Conservation (phyloP, 2,329 filamentous ascomycete species). For the Colletotrichum sp. region DNA sequence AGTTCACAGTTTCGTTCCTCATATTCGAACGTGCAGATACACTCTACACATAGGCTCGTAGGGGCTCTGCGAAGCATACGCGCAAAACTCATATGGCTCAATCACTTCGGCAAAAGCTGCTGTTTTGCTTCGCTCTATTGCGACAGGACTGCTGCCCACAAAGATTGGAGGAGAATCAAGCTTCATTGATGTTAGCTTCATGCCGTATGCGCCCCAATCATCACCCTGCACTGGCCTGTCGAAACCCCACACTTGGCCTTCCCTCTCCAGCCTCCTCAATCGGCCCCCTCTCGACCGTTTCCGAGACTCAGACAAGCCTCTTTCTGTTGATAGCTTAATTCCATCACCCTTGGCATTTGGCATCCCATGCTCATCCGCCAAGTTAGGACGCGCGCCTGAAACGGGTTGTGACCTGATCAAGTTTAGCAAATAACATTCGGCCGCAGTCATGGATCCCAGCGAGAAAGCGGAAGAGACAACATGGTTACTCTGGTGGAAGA, state of each 20-base stretch:
- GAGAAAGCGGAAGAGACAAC: neutral
- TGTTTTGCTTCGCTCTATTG: neutral
- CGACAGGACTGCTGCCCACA: conserved; percentile 1
- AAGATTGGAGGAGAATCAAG: conserved; percentile 3
- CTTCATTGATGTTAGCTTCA: neutral
- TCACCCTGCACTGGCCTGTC: neutral
- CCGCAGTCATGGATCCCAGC: neutral
- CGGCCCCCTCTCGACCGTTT: neutral
- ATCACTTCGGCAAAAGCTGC: neutral
- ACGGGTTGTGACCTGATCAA: conserved; percentile 12
- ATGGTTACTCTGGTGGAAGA: neutral
- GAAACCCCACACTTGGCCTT: neutral
- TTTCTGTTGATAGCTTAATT: neutral
- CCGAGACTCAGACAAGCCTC: neutral
- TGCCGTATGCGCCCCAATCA: conserved; percentile 16
- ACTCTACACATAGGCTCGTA: neutral
- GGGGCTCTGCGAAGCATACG: neutral
- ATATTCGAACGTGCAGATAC: neutral
- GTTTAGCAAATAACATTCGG: neutral
- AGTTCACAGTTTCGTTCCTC: neutral
- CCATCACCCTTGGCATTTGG: neutral
- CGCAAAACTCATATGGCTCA: neutral
- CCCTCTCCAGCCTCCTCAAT: neutral
- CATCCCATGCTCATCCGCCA: neutral
- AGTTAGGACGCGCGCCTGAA: neutral